phyloP scores from a whole-genome alignment of 176 grass and related monocot species.

The Coix lacrymajobi region DNA sequence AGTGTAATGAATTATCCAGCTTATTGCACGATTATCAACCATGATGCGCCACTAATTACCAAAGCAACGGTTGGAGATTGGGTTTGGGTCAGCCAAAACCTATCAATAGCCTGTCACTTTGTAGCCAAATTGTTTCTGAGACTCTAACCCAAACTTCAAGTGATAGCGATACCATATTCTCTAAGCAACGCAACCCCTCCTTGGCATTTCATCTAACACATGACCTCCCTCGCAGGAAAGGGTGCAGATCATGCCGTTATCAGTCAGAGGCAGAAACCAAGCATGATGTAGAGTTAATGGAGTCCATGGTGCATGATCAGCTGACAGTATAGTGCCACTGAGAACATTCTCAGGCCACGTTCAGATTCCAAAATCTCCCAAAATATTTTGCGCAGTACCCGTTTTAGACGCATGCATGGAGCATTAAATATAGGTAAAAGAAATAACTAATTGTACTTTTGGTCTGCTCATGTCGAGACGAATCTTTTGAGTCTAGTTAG shows the following conservation, averaged over 20 bases:
- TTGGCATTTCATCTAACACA: conserved; percentile 16
- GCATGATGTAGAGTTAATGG: neutral
- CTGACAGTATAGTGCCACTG: neutral
- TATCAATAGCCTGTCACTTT: neutral
- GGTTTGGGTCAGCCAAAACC: neutral
- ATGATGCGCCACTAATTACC: neutral
- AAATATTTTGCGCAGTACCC: too few species aligned
- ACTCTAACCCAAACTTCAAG: neutral
- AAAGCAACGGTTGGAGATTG: neutral
- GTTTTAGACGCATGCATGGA: too few species aligned
- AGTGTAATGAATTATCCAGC: neutral
- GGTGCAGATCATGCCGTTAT: neutral
- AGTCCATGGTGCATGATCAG: neutral
- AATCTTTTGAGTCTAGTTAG: too few species aligned
- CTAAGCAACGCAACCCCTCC: neutral
- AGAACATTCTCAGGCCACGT: neutral
- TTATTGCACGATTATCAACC: neutral
- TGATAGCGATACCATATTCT: too few species aligned
- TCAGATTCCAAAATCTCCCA: too few species aligned
- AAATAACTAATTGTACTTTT: too few species aligned
- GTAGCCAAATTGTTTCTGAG: neutral
- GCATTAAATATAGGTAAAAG: too few species aligned
- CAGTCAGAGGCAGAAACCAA: neutral
- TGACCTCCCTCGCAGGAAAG: neutral
- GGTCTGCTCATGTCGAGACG: too few species aligned